Base-by-base conservation (phyloP, 192 early-diverging fungal genomes). In the Gryganskiella cystojenkinii region DNA sequence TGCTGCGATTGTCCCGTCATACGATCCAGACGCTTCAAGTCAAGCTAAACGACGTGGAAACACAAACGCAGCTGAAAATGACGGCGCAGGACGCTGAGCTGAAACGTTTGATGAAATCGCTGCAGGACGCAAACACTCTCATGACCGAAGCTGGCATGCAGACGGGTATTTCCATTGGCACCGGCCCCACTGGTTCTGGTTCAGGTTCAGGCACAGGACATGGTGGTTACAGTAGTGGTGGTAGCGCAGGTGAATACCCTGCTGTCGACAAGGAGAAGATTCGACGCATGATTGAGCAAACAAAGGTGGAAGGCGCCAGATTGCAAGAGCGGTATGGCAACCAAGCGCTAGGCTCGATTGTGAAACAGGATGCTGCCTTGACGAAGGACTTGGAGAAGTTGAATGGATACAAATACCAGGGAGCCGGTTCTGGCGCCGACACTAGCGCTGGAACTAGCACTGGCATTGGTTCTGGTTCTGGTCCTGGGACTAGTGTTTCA, bases 1-100 rank as follows among this genome's bases (percentile, higher is more conserved):
- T 89, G 25, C 70, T 94, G 45, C 84, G 91, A 31, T 86, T 92
- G 74, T 94, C 93, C 49, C 84, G 89, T 4, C 90, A 92, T 33
- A 92, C 92, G 4, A 91, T 93, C 19, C 82, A 87, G 45, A 89
- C 91, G 7, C 70, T 94, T 25, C 91, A 94, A 78, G 84, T 82
- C 27, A 89, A 91, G 68, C 74, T 93, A 69, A 89, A 83, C 54
- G 91, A 92, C 59, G 73, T 89, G 0, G 85, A 91, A 22, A 85
- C 89, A 25, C 87, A 90, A 66, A 88, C 90, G 34, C 85, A 88
- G 45, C 79, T 81, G 25, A 92, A 92, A 63, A 58, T 92, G 30
- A 78, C 85, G 15, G 83, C 79, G 34, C 84, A 90, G 84, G 89
- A 91, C 35, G 78, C 86, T 42, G 87, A 93, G 64, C 62, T 94